A percentile compares a stretch with the other conserved stretches of the same genome.
These are phyloP conservation scores for Tetrapisispora pingtungensis DNA, from an alignment of 805 yeast species.

Conservation along the genomic window DNA sequence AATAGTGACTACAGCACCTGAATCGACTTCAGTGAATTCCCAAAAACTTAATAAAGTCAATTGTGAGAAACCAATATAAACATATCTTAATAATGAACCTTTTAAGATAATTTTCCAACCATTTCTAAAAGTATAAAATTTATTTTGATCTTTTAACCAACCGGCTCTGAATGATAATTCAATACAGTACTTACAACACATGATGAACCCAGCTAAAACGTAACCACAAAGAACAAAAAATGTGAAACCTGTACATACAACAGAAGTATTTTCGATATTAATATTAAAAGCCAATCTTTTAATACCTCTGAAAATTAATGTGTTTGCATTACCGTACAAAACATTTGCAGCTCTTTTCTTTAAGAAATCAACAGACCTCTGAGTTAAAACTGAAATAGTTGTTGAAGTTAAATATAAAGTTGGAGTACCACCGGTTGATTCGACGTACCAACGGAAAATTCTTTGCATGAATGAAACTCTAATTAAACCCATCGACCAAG, in stretches of 20 bases:
- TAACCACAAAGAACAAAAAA: slow-evolving; percentile 73
- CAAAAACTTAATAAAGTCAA: slow-evolving; percentile 68
- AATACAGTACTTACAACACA: slow-evolving; percentile 42
- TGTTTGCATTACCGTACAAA: slow-evolving; percentile 42
- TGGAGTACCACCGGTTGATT: slow-evolving; percentile 85
- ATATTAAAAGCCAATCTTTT: slow-evolving; percentile 71
- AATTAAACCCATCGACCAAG: slow-evolving; percentile 93
- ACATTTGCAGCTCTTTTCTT: slow-evolving; percentile 33
- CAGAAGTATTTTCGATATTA: slow-evolving; percentile 69
- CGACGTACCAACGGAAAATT: slow-evolving; percentile 76
- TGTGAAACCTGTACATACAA: slow-evolving; percentile 80
- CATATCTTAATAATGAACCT: slow-evolving; percentile 70
- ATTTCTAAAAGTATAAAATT: slow-evolving; percentile 40
- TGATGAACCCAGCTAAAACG: slow-evolving; percentile 52
- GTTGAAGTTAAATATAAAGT: slow-evolving; percentile 53
- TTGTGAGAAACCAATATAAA: slow-evolving; percentile 80
- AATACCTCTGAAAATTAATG: slow-evolving; percentile 75
- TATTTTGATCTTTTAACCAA: slow-evolving; percentile 38
- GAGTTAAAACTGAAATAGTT: slow-evolving; percentile 64
- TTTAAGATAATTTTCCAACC: slow-evolving; percentile 55
- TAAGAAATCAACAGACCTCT: slow-evolving; percentile 32
- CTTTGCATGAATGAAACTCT: slow-evolving; percentile 73
- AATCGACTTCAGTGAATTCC: slow-evolving; percentile 76
- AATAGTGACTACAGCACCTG: slow-evolving; percentile 79
- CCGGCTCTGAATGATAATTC: slow-evolving; percentile 39